Conservation (phyloP, 768 basidiomycete species). For the Mycena rosella region DNA sequence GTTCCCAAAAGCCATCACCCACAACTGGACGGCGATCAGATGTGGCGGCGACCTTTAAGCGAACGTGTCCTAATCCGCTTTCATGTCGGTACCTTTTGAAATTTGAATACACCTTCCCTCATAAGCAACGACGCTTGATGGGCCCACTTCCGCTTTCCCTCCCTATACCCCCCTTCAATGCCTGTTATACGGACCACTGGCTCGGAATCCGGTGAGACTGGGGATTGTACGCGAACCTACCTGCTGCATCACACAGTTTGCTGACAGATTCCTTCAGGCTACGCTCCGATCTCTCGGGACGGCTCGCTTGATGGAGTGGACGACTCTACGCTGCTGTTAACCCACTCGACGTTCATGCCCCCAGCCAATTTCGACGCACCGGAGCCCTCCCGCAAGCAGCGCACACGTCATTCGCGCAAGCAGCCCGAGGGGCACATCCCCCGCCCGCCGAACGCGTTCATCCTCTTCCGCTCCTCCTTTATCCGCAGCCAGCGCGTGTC, state of each 20-base stretch:
- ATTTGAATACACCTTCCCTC: not conserved
- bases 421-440: slow-evolving; percentile 67
- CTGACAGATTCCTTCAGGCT: not conserved
- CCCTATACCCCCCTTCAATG: not conserved
- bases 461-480: slow-evolving; percentile 87
- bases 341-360: not conserved
- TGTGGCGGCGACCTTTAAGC: slow-evolving; percentile 15
- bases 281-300: not conserved
- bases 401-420: slow-evolving; percentile 23
- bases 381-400: not conserved
- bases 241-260: not conserved
- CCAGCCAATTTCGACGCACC: not conserved
- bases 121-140: slow-evolving; percentile 3
- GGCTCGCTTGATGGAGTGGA: not conserved
- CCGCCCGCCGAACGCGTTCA: slow-evolving; percentile 89
- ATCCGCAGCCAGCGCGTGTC: slow-evolving; percentile 85
- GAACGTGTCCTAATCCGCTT: not conserved
- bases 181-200: not conserved
- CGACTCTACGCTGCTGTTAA: not conserved
- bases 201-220: not conserved
- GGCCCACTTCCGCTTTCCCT: not conserved
- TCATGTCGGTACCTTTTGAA: slow-evolving; percentile 10
- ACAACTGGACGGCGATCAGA: not conserved
- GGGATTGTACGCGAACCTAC: not conserved
- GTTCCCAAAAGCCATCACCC: not conserved